Evolutionary conservation across 116 monocot species (phyloP), one percentile per base, ranked within the genome.

Genomic region (Iris pallida): DNA sequence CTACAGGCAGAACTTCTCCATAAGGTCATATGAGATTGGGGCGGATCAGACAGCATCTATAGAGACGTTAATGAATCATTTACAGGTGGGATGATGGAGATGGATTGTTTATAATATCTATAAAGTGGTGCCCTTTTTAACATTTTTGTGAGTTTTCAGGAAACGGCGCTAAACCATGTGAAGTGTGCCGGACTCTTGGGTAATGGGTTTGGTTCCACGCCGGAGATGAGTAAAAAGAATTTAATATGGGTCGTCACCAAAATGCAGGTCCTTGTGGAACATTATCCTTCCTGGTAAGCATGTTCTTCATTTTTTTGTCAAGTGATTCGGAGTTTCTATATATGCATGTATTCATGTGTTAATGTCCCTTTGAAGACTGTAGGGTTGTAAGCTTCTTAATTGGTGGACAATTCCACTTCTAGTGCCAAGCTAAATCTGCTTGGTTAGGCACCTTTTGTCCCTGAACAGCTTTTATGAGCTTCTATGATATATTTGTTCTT

Each of bases 11-110:
- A 89, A 79, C 56, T 96, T 96, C 67, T 82, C 87, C 12, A 92
- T 96, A 13, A 78, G 92, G 68, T 96, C 96, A 13, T 96, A 96
- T 83, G 96, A 92, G 82, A 87, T 92, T 71, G 96, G 96, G 44
- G 91, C 87, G 17, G 96, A 96, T 81, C 70, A 79, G 48, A 92
- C 92, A 10, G 86, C 92, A 56, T 96, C 96, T 75, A 96, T 96
- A 69, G 92, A 96, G 68, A 89, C 96, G 5, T 71, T 96, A 74
- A 92, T 96, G 96, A 96, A 96, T 79, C 89, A 91, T 77, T 73
- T 96, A 67, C 96, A 96, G 96, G 92, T 96, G 18, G 6, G 57
- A 8, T 73, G 30, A 8, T 48, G 16, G 18, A 65, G 47, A 12
- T 18, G 16, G 8, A 1, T 45, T 40, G 13, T 41, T 15, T 47